Evolutionary conservation across 2,329 filamentous ascomycete genomes (phyloP), one percentile per base, ranked within the genome.

Genomic region (Monosporascus sp.): DNA sequence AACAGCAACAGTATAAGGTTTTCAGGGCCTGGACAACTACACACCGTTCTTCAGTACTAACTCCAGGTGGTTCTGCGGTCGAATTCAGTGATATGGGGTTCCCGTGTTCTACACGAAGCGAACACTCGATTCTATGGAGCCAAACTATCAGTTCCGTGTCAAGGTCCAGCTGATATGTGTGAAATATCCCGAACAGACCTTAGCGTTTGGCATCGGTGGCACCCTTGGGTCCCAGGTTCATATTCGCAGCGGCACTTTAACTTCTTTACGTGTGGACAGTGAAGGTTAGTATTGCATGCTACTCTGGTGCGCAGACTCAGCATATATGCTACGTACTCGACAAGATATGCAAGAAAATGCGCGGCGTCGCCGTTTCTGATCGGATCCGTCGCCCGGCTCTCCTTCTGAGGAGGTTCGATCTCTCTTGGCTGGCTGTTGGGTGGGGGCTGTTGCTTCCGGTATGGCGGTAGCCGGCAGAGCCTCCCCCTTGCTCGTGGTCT

Each of bases 281-380:
- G 20, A 27, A 46, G 20, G 43, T 46, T 22, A 46, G 17, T 31
- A 14, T 34, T 14, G 6, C 11, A 9, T 5, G 31, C 5, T 14
- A 2, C 31, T 34, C 11, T 34, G 4, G 9, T 5, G 31, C 3
- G 11, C 31, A 14, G 31, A 14, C 11, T 11, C 11, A 14, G 11
- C 31, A 34, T 14, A 34, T 34, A 11, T 34, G 31, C 31, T 44
- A 46, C 43, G 11, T 24, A 46, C 43, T 24, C 26, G 64, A 26
- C 64, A 66, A 3, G 64, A 66, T 2, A 65, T 51, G 26, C 64
- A 66, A 9, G 64, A 66, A 54, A 66, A 66, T 14, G 64, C 64
- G 37, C 63, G 59, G 7, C 64, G 58, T 3, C 64, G 62, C 24
- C 63, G 54, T 53, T 66, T 66, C 40, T 56, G 61, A 2, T 52